These are phyloP conservation scores for Globisporangium echinulatum DNA, from an alignment of 352 stramenopile genomes.

Conservation along the genomic window DNA sequence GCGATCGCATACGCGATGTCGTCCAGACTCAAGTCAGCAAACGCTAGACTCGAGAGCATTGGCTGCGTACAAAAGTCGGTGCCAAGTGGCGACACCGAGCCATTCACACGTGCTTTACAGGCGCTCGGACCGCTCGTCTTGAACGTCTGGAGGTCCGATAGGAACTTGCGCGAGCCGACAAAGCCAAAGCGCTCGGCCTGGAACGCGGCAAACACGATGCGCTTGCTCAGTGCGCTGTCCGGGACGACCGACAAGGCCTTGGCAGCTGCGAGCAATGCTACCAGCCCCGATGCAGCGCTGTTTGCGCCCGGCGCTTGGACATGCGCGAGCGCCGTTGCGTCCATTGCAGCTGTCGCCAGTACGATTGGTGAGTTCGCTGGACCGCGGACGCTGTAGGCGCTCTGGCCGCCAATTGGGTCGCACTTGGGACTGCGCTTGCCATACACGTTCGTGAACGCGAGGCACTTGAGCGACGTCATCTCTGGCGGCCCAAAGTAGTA, in stretches of 20 bases:
- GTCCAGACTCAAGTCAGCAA: constrained; percentile 43
- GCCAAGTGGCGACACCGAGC: constrained; percentile 47
- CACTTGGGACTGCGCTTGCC: constrained; percentile 54
- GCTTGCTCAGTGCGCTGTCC: constrained; percentile 56
- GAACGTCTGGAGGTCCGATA: constrained; percentile 57
- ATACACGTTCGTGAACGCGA: constrained; percentile 77
- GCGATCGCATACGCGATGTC: constrained; percentile 69
- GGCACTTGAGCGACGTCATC: constrained; percentile 68
- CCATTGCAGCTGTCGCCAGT: constrained; percentile 75
- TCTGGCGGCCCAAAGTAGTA: constrained; percentile 75
- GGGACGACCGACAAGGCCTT: constrained; percentile 62
- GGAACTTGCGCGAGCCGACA: constrained; percentile 72
- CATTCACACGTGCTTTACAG: constrained; percentile 40
- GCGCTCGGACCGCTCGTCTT: constrained; percentile 29
- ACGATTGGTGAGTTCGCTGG: constrained; percentile 40
- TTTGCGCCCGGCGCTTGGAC: constrained; percentile 68
- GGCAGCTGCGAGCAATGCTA: constrained; percentile 65
- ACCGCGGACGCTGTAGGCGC: constrained; percentile 51
- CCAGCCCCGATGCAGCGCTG: constrained; percentile 60
- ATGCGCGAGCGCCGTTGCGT: constrained; percentile 64
- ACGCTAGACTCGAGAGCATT: constrained; percentile 51
- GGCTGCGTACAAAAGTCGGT: constrained; percentile 61
- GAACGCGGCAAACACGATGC: constrained; percentile 79
- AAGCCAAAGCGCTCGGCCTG: constrained; percentile 80
- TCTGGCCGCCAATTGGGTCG: constrained; percentile 76